Evolutionary conservation across 257 asterid species (phyloP), one percentile per base, ranked within the genome.

Genomic region (Primulina eburnea): DNA sequence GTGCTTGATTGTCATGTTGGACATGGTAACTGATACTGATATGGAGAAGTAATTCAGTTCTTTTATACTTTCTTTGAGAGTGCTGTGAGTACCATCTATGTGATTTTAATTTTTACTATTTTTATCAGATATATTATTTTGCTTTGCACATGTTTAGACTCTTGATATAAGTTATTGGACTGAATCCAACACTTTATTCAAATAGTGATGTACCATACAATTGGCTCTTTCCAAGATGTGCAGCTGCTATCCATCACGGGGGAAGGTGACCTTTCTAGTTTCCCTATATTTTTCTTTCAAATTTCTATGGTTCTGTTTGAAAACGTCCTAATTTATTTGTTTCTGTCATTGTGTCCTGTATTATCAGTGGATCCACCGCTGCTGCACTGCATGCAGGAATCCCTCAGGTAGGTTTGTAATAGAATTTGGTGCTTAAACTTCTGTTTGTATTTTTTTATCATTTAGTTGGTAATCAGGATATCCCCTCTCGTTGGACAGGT

Each of bases 181-280:
- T 81, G 72, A 75, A 62, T 69, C 71, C 60, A 14, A 26, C 69
- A 60, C 67, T 76, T 62, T 60, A n/a, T 78, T 64, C 67, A 67
- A 58, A 62, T 67, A 93, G 99, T 59, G 77, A 84, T 60, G 61
- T 93, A 35, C 92, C 97, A 71, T 93, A 89, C 87, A 81, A 72
- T 77, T 85, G 96, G 96, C 82, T 93, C 69, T 90, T 93, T 81
- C 96, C 94, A 55, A 81, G 86, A 78, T 93, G 99, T 78, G 81
- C 88, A 70, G 96, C 95, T 81, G 96, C 81, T 67, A 78, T 90
- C 72, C 99, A 93, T 83, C 97, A 93, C 47, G 97, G 99, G 32
- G 99, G 99, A 81, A 90, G 99, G 97, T 90, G 69, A 34, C 73
- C 35, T 62, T 75, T 84, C 57, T 65, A 72, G 60, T 17, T 68